Evolutionary conservation across 495 filamentous ascomycete species (phyloP).

Genomic region (Tuber microsphaerosporum): DNA sequence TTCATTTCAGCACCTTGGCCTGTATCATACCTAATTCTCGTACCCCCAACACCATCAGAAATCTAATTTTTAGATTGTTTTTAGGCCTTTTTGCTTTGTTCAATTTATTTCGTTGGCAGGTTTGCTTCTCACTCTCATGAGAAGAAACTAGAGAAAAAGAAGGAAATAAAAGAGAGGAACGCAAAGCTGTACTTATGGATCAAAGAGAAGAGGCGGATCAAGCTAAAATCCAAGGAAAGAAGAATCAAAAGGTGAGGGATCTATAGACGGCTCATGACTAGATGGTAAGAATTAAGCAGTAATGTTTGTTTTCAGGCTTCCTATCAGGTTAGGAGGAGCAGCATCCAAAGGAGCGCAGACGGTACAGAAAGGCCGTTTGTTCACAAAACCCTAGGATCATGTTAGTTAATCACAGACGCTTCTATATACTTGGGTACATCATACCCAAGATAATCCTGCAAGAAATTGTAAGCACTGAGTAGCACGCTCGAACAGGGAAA

Average conservation of each 20-base stretch:
- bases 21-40: not conserved
- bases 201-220: not conserved
- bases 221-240: not conserved
- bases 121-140: not conserved
- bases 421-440: not conserved
- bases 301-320: not conserved
- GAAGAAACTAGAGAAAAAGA: not conserved
- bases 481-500: conserved; percentile 6
- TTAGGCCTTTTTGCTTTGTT: not conserved
- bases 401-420: not conserved
- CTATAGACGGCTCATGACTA: not conserved
- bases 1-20: not conserved
- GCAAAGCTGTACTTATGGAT: not conserved
- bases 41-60: not conserved
- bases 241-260: not conserved
- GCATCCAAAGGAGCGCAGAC: not conserved
- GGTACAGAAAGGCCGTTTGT: not conserved
- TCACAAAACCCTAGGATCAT: conserved; percentile 1
- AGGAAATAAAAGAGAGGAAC: not conserved
- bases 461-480: conserved; percentile 17
- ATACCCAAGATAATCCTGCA: conserved; percentile 40
- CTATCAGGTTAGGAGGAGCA: not conserved
- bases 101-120: not conserved
- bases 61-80: not conserved
- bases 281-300: not conserved